Percentiles rank a stretch among this genome's conserved stretches.
These are phyloP conservation scores for Trichocladium antarcticum DNA, from an alignment of 495 filamentous ascomycete species.

Conservation along the genomic window DNA sequence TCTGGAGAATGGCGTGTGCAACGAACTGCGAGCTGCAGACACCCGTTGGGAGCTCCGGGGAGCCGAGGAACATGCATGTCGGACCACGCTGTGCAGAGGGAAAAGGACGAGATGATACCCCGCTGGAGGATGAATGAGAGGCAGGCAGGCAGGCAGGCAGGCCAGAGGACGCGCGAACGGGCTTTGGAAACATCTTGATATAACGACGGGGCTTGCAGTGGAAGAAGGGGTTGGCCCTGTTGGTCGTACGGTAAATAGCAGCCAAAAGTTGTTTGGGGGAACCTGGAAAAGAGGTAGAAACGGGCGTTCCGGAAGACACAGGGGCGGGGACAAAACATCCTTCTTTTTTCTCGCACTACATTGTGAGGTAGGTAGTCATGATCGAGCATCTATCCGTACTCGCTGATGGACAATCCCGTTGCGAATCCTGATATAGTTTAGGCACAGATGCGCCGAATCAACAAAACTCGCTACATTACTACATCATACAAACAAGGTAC, in stretches of 20 bases:
- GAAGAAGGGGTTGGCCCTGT: not conserved
- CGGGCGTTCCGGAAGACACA: not conserved
- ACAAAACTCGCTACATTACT: conserved; percentile 1
- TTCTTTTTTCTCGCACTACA: not conserved
- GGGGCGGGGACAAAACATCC: not conserved
- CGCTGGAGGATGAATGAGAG: not conserved
- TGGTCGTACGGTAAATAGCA: too few species aligned
- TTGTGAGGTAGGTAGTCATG: not conserved
- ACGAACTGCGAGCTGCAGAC: too few species aligned
- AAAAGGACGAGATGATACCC: conserved; percentile 12
- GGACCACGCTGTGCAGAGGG: not conserved
- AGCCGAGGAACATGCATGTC: too few species aligned
- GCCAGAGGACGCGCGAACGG: not conserved
- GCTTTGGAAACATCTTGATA: conserved; percentile 6
- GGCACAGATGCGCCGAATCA: not conserved
- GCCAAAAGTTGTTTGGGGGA: too few species aligned
- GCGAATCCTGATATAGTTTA: too few species aligned
- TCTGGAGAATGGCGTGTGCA: too few species aligned
- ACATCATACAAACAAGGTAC: not conserved
- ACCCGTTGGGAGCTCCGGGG: too few species aligned
- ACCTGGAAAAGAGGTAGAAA: not conserved
- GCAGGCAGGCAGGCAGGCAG: not conserved
- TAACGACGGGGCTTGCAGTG: too few species aligned
- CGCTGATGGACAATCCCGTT: too few species aligned
- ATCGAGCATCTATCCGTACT: not conserved